phyloP scores from a whole-genome alignment of 2,329 filamentous ascomycete species.

The Tricladium varicosporioides region DNA sequence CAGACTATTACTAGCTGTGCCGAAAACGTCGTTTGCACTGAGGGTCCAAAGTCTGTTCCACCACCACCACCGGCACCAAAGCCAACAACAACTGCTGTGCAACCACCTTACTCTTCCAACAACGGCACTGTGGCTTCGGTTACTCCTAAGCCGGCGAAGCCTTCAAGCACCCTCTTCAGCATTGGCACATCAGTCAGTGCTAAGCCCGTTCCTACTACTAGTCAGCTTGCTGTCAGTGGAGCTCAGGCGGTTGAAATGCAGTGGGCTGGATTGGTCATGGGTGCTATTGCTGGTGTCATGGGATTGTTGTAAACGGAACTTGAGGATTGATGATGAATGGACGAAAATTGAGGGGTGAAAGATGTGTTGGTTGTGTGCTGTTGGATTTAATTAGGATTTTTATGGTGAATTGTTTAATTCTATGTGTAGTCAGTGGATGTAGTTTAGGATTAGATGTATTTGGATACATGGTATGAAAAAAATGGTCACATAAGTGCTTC shows the following conservation, averaged over 20 bases:
- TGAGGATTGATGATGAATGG: no score
- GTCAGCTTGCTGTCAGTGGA: neutral
- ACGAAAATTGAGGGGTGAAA: no score
- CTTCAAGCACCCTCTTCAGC: neutral
- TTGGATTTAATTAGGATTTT: no score
- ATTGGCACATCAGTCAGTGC: neutral
- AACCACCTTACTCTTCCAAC: neutral
- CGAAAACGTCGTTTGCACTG: no score
- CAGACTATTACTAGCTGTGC: no score
- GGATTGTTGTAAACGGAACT: neutral
- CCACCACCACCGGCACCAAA: neutral
- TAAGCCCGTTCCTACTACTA: neutral
- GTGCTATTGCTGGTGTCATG: neutral
- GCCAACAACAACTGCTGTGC: neutral
- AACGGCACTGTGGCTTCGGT: neutral
- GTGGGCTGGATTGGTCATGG: neutral
- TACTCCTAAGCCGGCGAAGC: neutral
- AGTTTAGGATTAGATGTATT: no score
- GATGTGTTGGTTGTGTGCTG: no score
- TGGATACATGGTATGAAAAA: no score
- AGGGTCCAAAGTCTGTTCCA: neutral
- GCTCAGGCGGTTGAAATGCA: neutral
- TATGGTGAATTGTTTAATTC: no score
- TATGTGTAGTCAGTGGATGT: no score
- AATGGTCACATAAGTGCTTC: no score